These are phyloP conservation scores for Penicillium canescens DNA, from an alignment of 495 filamentous ascomycete species.

Conservation along the genomic window DNA sequence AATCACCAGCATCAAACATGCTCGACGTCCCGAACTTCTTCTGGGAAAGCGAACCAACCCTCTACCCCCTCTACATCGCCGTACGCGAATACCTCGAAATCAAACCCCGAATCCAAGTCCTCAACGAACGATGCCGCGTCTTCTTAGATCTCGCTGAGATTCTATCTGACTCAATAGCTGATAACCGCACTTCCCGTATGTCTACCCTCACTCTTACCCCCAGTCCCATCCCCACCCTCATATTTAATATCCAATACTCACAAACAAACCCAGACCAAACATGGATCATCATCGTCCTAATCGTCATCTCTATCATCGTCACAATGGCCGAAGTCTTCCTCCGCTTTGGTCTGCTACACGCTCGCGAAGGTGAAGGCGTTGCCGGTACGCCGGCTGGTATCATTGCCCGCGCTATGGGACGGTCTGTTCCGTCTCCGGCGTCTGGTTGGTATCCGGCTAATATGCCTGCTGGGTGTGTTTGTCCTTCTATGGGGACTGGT, in stretches of 20 bases:
- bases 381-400: slow-evolving; percentile 13
- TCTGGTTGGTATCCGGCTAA: slow-evolving; percentile 16
- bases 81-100: slow-evolving; percentile 98
- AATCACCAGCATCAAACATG: slow-evolving; percentile 85
- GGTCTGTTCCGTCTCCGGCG: slow-evolving; percentile 15
- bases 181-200: slow-evolving; percentile 84
- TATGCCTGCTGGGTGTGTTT: slow-evolving; percentile 26
- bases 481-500: slow-evolving; percentile 20
- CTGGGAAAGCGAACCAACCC: slow-evolving; percentile 94
- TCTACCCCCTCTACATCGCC: slow-evolving; percentile 91
- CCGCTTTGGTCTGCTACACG: slow-evolving; percentile 74
- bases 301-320: slow-evolving; percentile 84
- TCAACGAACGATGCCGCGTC: slow-evolving; percentile 95
- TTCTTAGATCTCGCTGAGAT: slow-evolving; percentile 98
- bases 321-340: slow-evolving; percentile 88
- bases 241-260: slow-evolving; percentile 4
- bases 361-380: slow-evolving; percentile 31
- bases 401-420: slow-evolving; percentile 24
- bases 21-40: slow-evolving; percentile 98
- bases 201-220: neutral
- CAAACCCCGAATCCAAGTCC: slow-evolving; percentile 86
- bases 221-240: neutral
- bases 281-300: slow-evolving; percentile 97
- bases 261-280: slow-evolving; percentile 59
- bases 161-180: slow-evolving; percentile 84